A percentile compares a stretch with the other conserved stretches of the same genome.
These are phyloP conservation scores for Intubia oerlemansii DNA, from an alignment of 2,329 filamentous ascomycete species.

Conservation along the genomic window DNA sequence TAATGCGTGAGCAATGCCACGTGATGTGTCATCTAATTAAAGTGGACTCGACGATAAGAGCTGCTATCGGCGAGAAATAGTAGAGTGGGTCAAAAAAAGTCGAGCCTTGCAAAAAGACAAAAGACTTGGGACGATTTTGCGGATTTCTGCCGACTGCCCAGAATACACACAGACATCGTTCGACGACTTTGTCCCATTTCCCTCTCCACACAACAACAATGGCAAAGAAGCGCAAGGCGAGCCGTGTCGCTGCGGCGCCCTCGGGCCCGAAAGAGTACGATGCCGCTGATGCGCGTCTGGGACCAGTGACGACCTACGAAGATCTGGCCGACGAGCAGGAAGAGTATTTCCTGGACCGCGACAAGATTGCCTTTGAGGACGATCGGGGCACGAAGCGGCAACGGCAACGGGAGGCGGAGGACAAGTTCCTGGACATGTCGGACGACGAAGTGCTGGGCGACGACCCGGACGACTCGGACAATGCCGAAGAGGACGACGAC, in stretches of 20 bases:
- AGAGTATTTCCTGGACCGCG: slow-evolving; percentile 72
- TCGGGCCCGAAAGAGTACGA: slow-evolving; percentile 33
- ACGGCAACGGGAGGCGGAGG: slow-evolving; percentile 39
- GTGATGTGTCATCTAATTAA: too few relatives aligned
- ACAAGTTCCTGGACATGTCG: slow-evolving; percentile 33
- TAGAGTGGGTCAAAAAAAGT: too few relatives aligned
- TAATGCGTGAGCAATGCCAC: too few relatives aligned
- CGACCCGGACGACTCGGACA: slow-evolving; percentile 11
- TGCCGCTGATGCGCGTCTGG: slow-evolving; percentile 37
- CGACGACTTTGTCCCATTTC: background rate
- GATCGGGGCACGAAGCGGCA: slow-evolving; percentile 57
- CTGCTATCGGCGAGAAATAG: too few relatives aligned
- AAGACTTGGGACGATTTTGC: background rate
- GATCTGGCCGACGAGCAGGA: slow-evolving; percentile 89
- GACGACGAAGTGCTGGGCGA: slow-evolving; percentile 32
- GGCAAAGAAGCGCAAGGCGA: slow-evolving; percentile 52
- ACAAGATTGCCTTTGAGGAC: slow-evolving; percentile 73
- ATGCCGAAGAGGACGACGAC: slow-evolving; percentile 6
- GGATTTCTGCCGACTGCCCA: too few relatives aligned
- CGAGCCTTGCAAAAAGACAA: background rate
- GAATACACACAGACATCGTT: background rate
- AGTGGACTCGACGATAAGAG: too few relatives aligned
- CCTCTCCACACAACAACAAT: slow-evolving; percentile 16
- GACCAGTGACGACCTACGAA: slow-evolving; percentile 39
- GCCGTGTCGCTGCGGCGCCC: slow-evolving; percentile 21